phyloP scores from a whole-genome alignment of 768 basidiomycete genomes.

The Tylopilus plumbeoviolaceoides region DNA sequence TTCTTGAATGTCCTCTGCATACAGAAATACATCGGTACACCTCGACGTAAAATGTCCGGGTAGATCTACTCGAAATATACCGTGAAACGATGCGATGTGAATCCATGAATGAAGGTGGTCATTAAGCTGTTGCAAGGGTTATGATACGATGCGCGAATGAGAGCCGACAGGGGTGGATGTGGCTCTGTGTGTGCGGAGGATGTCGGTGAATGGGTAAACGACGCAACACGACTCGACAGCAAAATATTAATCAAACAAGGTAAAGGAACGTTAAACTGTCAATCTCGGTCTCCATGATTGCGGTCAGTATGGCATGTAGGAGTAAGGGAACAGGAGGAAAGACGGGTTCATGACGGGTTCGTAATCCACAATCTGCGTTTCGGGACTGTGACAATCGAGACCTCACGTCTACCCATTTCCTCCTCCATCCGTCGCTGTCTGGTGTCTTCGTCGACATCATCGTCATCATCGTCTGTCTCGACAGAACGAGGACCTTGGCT shows the following conservation, averaged over 20 bases:
- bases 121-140: slow-evolving; percentile 24
- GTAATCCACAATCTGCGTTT: slow-evolving; percentile 70
- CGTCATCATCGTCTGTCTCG: slow-evolving; percentile 59
- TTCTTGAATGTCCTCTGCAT: slow-evolving; percentile 33
- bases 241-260: slow-evolving; percentile 13
- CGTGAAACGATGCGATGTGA: slow-evolving; percentile 30
- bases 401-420: slow-evolving; percentile 77
- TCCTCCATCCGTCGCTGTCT: slow-evolving; percentile 74
- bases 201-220: slow-evolving; percentile 14
- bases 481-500: slow-evolving; percentile 43
- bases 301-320: slow-evolving; percentile 21
- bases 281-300: slow-evolving; percentile 8
- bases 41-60: slow-evolving; percentile 29
- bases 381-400: slow-evolving; percentile 76
- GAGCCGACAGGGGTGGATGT: neutral
- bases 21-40: slow-evolving; percentile 34
- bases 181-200: neutral
- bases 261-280: slow-evolving; percentile 3
- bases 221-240: slow-evolving; percentile 11
- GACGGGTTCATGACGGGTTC: slow-evolving; percentile 49
- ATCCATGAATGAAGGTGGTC: slow-evolving; percentile 28
- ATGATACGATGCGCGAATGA: slow-evolving; percentile 23
- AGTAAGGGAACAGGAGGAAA: slow-evolving; percentile 5
- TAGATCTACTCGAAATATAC: slow-evolving; percentile 38
- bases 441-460: slow-evolving; percentile 71